Conservation (phyloP, 164 flowering plant species). For the grape (Vitis vinifera) region DNA sequence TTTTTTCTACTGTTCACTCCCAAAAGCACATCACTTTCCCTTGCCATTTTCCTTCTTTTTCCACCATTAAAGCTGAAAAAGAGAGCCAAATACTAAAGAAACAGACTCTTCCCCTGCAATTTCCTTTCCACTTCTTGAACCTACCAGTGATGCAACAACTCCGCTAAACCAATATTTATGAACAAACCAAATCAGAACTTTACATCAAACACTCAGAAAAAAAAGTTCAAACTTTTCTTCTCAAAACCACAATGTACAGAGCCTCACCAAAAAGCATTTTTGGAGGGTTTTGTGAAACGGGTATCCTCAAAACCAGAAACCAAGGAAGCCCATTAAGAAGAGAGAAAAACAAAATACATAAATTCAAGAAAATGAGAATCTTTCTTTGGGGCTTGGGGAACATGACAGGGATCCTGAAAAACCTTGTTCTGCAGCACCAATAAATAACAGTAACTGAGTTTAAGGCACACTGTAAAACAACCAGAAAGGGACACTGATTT, state of each 20-base stretch:
- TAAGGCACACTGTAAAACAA: background rate
- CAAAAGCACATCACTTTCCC: slow-evolving; percentile 15
- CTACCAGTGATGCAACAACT: background rate
- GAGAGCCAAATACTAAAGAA: background rate
- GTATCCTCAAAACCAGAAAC: slow-evolving; percentile 9
- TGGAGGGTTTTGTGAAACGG: slow-evolving; percentile 12
- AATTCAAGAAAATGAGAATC: slow-evolving; percentile 18
- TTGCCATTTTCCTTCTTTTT: slow-evolving; percentile 8
- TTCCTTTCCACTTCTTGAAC: slow-evolving; percentile 1
- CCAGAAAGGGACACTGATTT: slow-evolving; percentile 2
- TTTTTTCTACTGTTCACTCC: background rate
- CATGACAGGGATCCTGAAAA: slow-evolving; percentile 15
- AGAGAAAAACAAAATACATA: background rate
- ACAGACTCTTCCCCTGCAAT: background rate
- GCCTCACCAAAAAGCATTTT: background rate
- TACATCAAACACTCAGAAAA: background rate
- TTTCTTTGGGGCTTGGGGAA: slow-evolving; percentile 15
- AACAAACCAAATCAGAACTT: slow-evolving; percentile 6
- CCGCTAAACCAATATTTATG: background rate
- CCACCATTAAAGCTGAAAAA: slow-evolving; percentile 9
- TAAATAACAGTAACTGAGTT: background rate
- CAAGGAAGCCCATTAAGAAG: slow-evolving; percentile 2
- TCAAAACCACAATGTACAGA: too few relatives aligned
- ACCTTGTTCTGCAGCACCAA: slow-evolving; percentile 8
- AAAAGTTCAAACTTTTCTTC: background rate